Evolutionary conservation across 176 grass and related monocot genomes (phyloP), one percentile per base, ranked within the genome.

Genomic region (Microstegium vimineum): DNA sequence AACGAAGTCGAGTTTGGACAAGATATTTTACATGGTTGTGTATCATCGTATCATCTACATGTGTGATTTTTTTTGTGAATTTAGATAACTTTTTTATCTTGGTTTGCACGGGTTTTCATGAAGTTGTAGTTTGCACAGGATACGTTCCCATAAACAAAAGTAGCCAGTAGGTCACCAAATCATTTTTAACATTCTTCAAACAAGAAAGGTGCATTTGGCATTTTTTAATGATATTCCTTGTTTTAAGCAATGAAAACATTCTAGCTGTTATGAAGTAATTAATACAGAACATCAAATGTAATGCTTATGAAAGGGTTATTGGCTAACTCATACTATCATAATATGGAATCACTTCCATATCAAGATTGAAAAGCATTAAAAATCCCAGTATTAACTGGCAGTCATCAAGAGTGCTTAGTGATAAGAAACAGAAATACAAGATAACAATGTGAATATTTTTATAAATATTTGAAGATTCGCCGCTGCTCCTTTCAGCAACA

Each of bases 181-280:
- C 54, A 66, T 83, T 83, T 23, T 87, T 77, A 71, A 56, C 60
- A 57, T 66, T 70, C 40, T 83, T 78, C 67, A 70, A 65, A 52
- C 66, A 80, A 27, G n/a, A 52, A 65, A 43, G 14, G 26, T 75
- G 26, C 10, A 43, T 16, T 41, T 62, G 18, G 42, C 62, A 87
- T 33, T 71, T 77, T 63, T 77, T 16, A 75, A 82, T 62, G 25
- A 38, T 14, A 76, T 31, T 34, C 22, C 17, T 76, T 69, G 37
- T 43, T 46, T 76, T 54, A 14, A 82, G 63, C 4, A 5, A 73
- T 4, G 11, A 23, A 74, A 36, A 52, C 18, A 70, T 40, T 36
- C n/a, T n/a, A 80, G n/a, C 8, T 32, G 43, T 54, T 62, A 79
- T 28, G 61, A 40, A 35, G 34, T 27, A 62, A 6, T 51, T 27